These are phyloP conservation scores for Mycena kentingensis DNA, from an alignment of 768 basidiomycete genomes.

Conservation along the genomic window DNA sequence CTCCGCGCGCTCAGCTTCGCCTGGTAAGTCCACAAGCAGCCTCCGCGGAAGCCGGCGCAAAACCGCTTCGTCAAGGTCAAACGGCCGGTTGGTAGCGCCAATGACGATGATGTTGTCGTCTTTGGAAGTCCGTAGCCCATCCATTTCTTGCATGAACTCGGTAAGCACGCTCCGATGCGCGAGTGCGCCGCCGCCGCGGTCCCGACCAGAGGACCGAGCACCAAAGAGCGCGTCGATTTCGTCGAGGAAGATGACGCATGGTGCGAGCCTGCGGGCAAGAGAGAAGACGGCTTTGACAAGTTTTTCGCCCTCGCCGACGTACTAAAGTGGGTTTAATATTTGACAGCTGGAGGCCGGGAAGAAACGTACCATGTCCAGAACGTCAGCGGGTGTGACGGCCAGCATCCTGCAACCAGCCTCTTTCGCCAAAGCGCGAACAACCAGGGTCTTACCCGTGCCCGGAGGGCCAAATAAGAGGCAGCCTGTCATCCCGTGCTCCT, in stretches of 20 bases:
- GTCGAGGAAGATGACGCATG: conserved; percentile 93
- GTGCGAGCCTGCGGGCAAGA: conserved; percentile 80
- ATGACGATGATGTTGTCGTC: conserved; percentile 88
- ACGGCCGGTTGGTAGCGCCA: conserved; percentile 91
- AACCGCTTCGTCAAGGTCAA: conserved; percentile 90
- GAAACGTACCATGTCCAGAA: conserved; percentile 86
- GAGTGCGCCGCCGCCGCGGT: conserved; percentile 75
- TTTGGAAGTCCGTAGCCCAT: conserved; percentile 78
- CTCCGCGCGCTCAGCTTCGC: conserved; percentile 84
- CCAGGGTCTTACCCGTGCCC: conserved; percentile 85
- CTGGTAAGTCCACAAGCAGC: conserved; percentile 86
- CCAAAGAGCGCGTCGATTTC: conserved; percentile 94
- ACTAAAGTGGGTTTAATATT: conserved; percentile 42
- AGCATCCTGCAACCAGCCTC: conserved; percentile 96
- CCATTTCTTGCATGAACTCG: conserved; percentile 97
- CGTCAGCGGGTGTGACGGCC: conserved; percentile 86
- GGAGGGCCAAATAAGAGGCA: conserved; percentile 92
- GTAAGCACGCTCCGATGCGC: conserved; percentile 89
- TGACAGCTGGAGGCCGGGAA: background rate
- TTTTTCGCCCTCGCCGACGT: conserved; percentile 89
- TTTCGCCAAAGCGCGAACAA: conserved; percentile 87
- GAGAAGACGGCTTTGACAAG: conserved; percentile 88
- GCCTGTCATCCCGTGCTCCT: conserved; percentile 89
- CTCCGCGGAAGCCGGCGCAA: conserved; percentile 85
- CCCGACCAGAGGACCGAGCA: conserved; percentile 74